These are phyloP conservation scores for Teunomyces stri DNA, from an alignment of 805 yeast species.

Conservation along the genomic window DNA sequence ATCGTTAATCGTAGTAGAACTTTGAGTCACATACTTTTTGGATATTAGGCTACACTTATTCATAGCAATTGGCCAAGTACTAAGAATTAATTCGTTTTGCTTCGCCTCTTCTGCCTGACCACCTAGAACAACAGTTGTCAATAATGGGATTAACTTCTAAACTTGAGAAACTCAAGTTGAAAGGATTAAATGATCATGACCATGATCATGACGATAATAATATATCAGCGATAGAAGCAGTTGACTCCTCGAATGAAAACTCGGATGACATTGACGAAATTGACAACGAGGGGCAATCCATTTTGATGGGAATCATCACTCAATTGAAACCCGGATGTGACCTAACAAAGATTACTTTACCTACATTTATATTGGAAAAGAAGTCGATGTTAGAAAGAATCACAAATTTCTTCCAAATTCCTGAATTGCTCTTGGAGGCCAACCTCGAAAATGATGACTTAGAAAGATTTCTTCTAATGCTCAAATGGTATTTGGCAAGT, in stretches of 20 bases:
- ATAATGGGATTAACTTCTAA: slow-evolving; percentile 30
- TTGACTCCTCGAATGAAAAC: slow-evolving; percentile 8
- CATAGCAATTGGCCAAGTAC: neutral
- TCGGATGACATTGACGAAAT: slow-evolving; percentile 86
- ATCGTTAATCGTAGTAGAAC: neutral
- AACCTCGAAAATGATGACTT: slow-evolving; percentile 56
- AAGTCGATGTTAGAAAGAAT: slow-evolving; percentile 96
- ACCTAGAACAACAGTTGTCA: neutral
- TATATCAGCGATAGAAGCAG: neutral
- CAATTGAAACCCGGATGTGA: slow-evolving; percentile 94
- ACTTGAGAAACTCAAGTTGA: slow-evolving; percentile 24
- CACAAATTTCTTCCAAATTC: slow-evolving; percentile 82
- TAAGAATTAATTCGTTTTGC: neutral
- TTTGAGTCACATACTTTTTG: neutral
- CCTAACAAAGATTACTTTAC: slow-evolving; percentile 84
- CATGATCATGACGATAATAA: neutral
- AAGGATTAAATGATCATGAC: slow-evolving; percentile 10
- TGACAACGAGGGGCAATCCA: slow-evolving; percentile 85
- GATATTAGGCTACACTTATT: neutral
- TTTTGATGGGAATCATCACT: slow-evolving; percentile 80
- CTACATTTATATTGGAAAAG: slow-evolving; percentile 92
- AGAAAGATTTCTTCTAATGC: slow-evolving; percentile 68
- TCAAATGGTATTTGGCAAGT: slow-evolving; percentile 88
- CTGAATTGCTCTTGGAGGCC: slow-evolving; percentile 71
- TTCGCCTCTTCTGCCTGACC: neutral